Evolutionary conservation across 164 flowering plant genomes (phyloP).

Genomic region (Protea cynaroides): DNA sequence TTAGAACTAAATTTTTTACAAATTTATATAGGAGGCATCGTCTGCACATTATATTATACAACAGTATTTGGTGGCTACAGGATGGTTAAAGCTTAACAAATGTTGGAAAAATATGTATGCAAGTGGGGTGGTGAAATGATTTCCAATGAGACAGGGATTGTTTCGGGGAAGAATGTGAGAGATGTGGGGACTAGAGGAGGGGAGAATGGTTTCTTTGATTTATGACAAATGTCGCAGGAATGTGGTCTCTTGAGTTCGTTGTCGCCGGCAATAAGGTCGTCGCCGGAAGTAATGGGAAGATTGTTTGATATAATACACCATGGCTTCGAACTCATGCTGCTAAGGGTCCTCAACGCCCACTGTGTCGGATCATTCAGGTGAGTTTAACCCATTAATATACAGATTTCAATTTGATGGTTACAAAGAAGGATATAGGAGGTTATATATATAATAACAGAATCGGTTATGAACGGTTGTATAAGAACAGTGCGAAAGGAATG

Average conservation of each 20-base stretch:
- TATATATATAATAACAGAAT: too few species aligned
- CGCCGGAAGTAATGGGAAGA: constrained; percentile 86
- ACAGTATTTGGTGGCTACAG: constrained; percentile 84
- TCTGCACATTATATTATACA: constrained; percentile 71
- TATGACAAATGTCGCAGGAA: constrained; percentile 85
- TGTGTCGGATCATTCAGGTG: constrained; percentile 92
- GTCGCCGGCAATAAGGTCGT: constrained; percentile 61
- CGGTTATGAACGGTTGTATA: too few species aligned
- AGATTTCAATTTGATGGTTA: too few species aligned
- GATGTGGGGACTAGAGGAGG: constrained; percentile 38
- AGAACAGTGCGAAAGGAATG: too few species aligned
- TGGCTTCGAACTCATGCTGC: constrained; percentile 88
- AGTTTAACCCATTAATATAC: too few species aligned
- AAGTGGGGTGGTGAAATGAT: constrained; percentile 61
- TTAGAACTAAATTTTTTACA: too few species aligned
- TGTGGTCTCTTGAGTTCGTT: constrained; percentile 84
- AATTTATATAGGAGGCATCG: constrained; percentile 43
- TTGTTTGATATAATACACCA: constrained; percentile 85
- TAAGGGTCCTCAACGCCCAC: constrained; percentile 81
- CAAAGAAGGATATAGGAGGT: too few species aligned
- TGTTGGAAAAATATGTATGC: constrained; percentile 59
- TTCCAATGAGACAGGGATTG: constrained; percentile 66
- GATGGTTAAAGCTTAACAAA: constrained; percentile 43
- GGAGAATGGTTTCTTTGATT: constrained; percentile 71
- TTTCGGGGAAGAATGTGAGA: constrained; percentile 39